Evolutionary conservation across 345 rosid species (phyloP), one percentile per base, ranked within the genome.

Genomic region (Luvunga scandens): DNA sequence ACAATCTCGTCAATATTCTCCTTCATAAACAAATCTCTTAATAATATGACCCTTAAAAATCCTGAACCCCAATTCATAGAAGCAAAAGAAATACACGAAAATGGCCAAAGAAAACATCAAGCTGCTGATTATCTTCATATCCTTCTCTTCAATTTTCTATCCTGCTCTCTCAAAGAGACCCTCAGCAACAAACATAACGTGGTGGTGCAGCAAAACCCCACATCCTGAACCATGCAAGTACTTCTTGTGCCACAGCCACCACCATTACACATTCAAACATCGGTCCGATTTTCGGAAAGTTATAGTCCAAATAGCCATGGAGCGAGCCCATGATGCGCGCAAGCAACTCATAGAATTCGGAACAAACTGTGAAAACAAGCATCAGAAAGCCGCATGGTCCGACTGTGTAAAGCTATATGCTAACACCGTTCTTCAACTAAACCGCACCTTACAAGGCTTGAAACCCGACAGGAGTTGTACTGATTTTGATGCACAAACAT

Each of bases 161-260:
- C 78, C 69, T 4, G 75, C 76, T 9, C 33, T 72, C 24, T 73
- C 88, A 1, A 73, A n/a, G 45, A 67, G 57, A 69, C 59, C 75
- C 38, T 71, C 70, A 21, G 56, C 81, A 53, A 22, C 71, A 3
- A 76, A 84, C 72, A 76, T 91, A 66, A 70, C 85, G 24, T 77
- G 86, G 89, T 95, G 98, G 97, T 95, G 99, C 78, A 76, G 80
- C 77, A 79, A 79, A 74, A 95, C 97, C 25, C 99, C 99, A 6
- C 91, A 95, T 75, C 96, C 97, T 19, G 83, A 86, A 36, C 80
- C 92, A 16, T 95, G 99, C 81, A 78, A 79, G 9, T 83, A 84
- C 83, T 91, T 84, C 89, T 53, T 75, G 73, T 59, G 71, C 64
- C 86, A 75, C 27, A 63, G 78, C 72, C 79, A 24, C 75, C 82